Conservation (phyloP, 2,329 filamentous ascomycete genomes). For the Torrubiella hemipterigena region DNA sequence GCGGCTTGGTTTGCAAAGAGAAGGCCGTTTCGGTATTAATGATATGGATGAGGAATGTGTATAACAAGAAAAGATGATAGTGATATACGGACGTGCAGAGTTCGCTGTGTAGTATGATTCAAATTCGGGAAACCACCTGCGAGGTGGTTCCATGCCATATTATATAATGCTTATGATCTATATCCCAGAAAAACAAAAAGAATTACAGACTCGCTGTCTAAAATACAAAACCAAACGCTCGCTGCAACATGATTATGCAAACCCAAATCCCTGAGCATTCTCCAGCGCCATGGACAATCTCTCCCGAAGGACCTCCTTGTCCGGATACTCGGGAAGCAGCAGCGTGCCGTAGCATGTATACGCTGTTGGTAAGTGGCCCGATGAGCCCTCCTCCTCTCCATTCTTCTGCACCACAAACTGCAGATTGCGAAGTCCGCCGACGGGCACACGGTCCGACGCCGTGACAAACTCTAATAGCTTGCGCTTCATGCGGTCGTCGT, state of each 20-base stretch:
- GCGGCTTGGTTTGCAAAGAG: too few relatives aligned
- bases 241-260: conserved; percentile 41
- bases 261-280: conserved; percentile 83
- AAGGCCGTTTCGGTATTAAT: too few relatives aligned
- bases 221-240: too few relatives aligned
- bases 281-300: conserved; percentile 77
- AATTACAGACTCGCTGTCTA: too few relatives aligned
- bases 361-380: conserved; percentile 63
- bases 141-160: too few relatives aligned
- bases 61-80: too few relatives aligned
- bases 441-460: conserved; percentile 78
- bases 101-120: too few relatives aligned
- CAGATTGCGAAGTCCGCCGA: conserved; percentile 71
- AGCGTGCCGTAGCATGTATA: conserved; percentile 90
- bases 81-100: too few relatives aligned
- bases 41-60: too few relatives aligned
- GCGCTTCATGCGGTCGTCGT: conserved; percentile 56
- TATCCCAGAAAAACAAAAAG: conserved; percentile 1
- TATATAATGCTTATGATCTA: too few relatives aligned
- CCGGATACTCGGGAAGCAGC: conserved; percentile 70
- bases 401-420: conserved; percentile 77
- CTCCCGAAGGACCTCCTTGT: conserved; percentile 55
- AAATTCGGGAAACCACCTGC: too few relatives aligned
- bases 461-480: conserved; percentile 89
- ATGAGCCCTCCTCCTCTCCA: conserved; percentile 44